phyloP scores from a whole-genome alignment of 106 monocot species.

The Dendrobium catenatum region DNA sequence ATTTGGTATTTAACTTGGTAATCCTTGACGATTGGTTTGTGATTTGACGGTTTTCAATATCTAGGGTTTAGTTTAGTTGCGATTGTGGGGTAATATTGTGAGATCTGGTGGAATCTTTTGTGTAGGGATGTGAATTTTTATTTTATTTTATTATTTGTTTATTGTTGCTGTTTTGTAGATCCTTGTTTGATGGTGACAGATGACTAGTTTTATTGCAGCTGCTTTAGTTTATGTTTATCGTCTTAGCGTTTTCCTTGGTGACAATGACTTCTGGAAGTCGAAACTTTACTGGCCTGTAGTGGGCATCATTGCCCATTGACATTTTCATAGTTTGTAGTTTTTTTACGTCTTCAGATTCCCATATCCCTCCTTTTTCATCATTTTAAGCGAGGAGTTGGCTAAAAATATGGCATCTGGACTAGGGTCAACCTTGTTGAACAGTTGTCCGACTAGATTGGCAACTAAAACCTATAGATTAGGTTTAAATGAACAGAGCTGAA shows the following conservation, averaged over 20 bases:
- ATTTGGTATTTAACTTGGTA: constrained; percentile 28
- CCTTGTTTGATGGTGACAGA: constrained; percentile 2
- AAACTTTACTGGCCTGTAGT: neutral
- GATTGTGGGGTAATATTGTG: neutral
- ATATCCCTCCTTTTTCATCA: neutral
- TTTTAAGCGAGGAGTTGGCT: neutral
- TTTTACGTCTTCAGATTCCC: neutral
- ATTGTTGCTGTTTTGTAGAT: neutral
- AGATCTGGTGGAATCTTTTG: neutral
- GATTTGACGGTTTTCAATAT: neutral
- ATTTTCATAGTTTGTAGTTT: neutral
- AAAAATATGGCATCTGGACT: neutral
- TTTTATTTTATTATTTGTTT: neutral
- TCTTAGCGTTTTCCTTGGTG: neutral
- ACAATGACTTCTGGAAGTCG: neutral
- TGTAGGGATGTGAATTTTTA: neutral
- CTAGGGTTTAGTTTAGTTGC: constrained; percentile 2
- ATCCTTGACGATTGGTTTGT: constrained; percentile 3
- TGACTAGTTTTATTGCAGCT: neutral
- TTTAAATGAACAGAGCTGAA: too few species aligned
- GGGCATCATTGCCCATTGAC: neutral
- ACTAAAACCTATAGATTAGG: neutral
- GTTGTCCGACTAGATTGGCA: neutral
- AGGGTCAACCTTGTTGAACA: neutral
- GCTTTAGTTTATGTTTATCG: constrained; percentile 4